Evolutionary conservation across 306 rosid genomes (phyloP), one percentile per base, ranked within the genome.

Genomic region (Senna tora): DNA sequence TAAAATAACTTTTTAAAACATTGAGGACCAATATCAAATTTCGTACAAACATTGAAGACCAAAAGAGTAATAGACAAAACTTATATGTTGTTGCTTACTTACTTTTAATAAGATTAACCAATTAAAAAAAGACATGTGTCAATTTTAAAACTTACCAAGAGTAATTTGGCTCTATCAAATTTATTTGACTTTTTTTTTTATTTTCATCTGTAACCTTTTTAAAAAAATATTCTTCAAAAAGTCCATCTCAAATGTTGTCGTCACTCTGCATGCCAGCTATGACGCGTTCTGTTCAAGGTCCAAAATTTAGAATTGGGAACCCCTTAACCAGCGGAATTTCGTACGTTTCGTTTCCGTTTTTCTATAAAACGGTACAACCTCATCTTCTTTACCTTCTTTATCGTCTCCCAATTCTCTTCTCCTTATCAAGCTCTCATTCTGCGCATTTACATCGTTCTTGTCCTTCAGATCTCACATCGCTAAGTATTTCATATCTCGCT

Each of bases 291-390:
- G 11, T 46, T 25, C 20, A 25, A 25, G n/a, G 28, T 43, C 28
- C 15, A 2, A 17, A 41, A 39, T 20, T 62, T 20, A 10, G 51
- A 10, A 1, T 19, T 6, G 52, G 2, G 7, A 28, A 28, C n/a
- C n/a, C n/a, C 3, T 4, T 4, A 15, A 12, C 6, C 8, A 30
- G 54, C 16, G 39, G 15, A 21, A 38, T 46, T 65, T 25, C 22
- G 15, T 83, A 78, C 83, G 80, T 78, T 78, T 78, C 75, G 47
- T 47, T 66, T 28, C 9, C 45, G 54, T 64, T 30, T 6, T 11
- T 33, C 79, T 79, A 73, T 72, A 79, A 75, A 83, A 36, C 0
- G 8, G 39, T 7, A 36, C 6, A 36, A 6, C 0, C 74, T 17
- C 65, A 3, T 49, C 36, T 19, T 6, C 15, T 0, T 14, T 0